Conservation (phyloP, 768 basidiomycete genomes). For the Trametes cingulata region DNA sequence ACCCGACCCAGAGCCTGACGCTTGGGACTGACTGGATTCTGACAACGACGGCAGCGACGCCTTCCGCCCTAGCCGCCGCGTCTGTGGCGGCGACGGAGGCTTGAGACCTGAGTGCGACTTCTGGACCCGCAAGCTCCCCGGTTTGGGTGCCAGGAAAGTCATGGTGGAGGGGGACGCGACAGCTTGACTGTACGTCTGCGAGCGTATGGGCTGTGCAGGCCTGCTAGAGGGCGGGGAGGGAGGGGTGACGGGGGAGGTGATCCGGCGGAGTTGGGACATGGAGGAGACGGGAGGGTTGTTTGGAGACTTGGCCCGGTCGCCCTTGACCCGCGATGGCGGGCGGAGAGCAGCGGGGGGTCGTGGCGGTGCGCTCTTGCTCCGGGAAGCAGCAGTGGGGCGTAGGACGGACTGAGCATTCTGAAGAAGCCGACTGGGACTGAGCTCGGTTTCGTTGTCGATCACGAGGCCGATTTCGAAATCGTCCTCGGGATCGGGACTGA, state of each 20-base stretch:
- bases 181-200: constrained; percentile 60
- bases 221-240: constrained; percentile 64
- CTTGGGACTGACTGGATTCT: constrained; percentile 56
- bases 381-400: constrained; percentile 31
- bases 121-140: constrained; percentile 76
- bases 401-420: constrained; percentile 44
- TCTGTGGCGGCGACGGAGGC: constrained; percentile 64
- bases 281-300: constrained; percentile 70
- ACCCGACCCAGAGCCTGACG: constrained; percentile 51
- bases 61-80: constrained; percentile 69
- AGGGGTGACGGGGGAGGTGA: constrained; percentile 48
- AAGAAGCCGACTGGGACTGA: constrained; percentile 75
- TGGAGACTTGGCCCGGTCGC: constrained; percentile 73
- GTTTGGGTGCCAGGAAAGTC: constrained; percentile 66
- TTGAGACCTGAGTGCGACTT: constrained; percentile 85
- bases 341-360: constrained; percentile 47
- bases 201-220: constrained; percentile 48
- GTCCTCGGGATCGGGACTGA: constrained; percentile 71
- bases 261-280: constrained; percentile 63
- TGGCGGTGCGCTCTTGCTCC: constrained; percentile 63
- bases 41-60: constrained; percentile 77
- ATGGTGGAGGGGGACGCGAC: constrained; percentile 49
- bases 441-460: constrained; percentile 79
- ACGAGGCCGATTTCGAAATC: constrained; percentile 86
- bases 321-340: constrained; percentile 63